Percentiles rank a stretch among this genome's conserved stretches.
Conservation (phyloP, 371 early-diverging fungal species). For the Syncephalastrum monosporum region DNA sequence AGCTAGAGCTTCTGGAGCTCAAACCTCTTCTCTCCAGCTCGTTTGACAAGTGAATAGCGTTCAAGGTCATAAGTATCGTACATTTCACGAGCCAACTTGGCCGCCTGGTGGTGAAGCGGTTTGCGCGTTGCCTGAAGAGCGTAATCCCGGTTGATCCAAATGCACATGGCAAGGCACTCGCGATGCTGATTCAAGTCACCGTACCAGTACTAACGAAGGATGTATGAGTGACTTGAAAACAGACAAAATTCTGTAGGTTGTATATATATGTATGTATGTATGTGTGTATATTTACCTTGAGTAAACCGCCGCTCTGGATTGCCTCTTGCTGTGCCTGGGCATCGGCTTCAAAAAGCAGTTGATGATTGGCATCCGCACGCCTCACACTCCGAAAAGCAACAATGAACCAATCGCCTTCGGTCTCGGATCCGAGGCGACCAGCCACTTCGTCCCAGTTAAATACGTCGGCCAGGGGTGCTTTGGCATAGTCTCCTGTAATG, state of each 20-base stretch:
- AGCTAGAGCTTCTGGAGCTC: conserved; percentile 17
- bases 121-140: conserved; percentile 42
- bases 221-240: not conserved
- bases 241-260: too few relatives aligned
- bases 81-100: conserved; percentile 35
- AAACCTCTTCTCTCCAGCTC: conserved; percentile 28
- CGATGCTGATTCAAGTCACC: conserved; percentile 44
- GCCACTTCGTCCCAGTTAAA: conserved; percentile 38
- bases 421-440: conserved; percentile 12
- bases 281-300: conserved; percentile 28
- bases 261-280: not conserved
- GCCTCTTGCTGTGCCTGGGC: conserved; percentile 47
- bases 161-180: conserved; percentile 53
- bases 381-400: conserved; percentile 53
- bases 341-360: conserved; percentile 44
- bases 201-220: conserved; percentile 43
- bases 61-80: conserved; percentile 47
- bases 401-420: conserved; percentile 44
- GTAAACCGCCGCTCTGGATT: conserved; percentile 42
- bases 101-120: conserved; percentile 38
- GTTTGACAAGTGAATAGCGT: conserved; percentile 39
- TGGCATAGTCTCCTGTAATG: conserved; percentile 25
- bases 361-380: conserved; percentile 30
- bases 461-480: conserved; percentile 14
- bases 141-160: conserved; percentile 45